phyloP scores from a whole-genome alignment of 345 rosid genomes.

The Populus nigra region DNA sequence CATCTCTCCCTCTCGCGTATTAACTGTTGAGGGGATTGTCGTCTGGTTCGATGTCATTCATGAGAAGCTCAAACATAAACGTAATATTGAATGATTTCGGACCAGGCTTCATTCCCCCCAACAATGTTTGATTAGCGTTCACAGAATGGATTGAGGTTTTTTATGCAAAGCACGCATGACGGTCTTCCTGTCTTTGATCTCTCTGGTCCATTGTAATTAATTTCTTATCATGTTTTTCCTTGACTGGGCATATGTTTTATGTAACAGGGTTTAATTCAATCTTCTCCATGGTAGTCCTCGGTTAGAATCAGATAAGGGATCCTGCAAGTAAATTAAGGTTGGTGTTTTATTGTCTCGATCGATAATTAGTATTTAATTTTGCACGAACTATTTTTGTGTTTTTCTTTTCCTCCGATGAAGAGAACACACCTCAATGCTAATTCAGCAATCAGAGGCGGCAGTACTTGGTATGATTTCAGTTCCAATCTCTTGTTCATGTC shows the following conservation, averaged over 20 bases:
- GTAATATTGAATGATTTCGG: conserved; percentile 55
- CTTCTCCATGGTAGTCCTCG: not conserved
- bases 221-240: not conserved
- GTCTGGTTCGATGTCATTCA: conserved; percentile 79
- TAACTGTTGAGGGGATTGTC: conserved; percentile 69
- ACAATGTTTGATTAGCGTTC: conserved; percentile 27
- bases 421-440: not conserved
- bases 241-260: too few species aligned
- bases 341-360: not conserved
- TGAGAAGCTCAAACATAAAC: not conserved
- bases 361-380: too few species aligned
- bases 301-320: not conserved
- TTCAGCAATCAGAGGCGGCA: not conserved
- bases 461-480: not conserved
- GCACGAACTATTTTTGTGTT: not conserved
- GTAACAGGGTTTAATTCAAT: not conserved
- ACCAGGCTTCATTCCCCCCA: conserved; percentile 99
- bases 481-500: not conserved
- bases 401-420: not conserved
- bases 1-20: not conserved
- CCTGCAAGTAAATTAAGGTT: not conserved
- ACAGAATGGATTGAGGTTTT: not conserved
- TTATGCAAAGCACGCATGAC: not conserved
- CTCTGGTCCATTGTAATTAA: not conserved
- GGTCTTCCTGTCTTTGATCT: not conserved